Conservation (phyloP, 1,284 basidiomycete genomes). For the Mycosarcoma maydis region DNA sequence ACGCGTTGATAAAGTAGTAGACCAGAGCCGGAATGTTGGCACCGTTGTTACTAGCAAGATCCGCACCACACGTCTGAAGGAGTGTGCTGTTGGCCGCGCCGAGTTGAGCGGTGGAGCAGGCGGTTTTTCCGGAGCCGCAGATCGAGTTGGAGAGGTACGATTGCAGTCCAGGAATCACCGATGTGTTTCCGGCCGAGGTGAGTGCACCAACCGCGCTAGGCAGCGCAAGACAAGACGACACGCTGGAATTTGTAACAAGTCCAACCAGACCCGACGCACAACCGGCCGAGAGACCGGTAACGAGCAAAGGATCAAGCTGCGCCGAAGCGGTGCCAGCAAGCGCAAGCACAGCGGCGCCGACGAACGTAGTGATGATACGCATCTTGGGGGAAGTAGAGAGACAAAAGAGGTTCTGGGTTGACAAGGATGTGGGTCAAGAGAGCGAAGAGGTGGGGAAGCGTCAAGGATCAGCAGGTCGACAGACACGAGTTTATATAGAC, state of each 20-base stretch:
- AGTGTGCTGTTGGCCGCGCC: constrained; percentile 30
- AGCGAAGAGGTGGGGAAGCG: no score
- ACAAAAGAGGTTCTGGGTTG: not conserved
- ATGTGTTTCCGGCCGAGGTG: constrained; percentile 25
- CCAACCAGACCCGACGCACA: constrained; percentile 29
- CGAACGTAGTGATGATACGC: constrained; percentile 15
- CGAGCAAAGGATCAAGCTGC: constrained; percentile 43
- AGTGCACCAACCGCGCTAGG: constrained; percentile 33
- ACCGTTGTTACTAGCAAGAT: constrained; percentile 12
- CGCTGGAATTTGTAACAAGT: constrained; percentile 34
- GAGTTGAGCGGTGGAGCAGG: constrained; percentile 19
- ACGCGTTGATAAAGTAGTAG: constrained; percentile 37
- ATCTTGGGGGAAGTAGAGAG: no score
- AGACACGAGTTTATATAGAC: no score
- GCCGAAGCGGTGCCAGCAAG: constrained; percentile 19
- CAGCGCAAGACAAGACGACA: constrained; percentile 38
- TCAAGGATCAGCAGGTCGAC: no score
- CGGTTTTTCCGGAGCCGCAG: constrained; percentile 23
- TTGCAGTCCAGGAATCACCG: constrained; percentile 29
- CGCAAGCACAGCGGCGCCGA: constrained; percentile 16
- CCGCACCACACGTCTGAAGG: constrained; percentile 26
- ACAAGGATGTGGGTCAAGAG: not conserved
- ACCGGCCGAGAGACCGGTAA: constrained; percentile 36
- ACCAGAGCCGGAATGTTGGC: constrained; percentile 31
- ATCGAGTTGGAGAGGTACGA: constrained; percentile 25